These are phyloP conservation scores for Coemansia sp. DNA, from an alignment of 371 early-diverging fungal species.

Conservation along the genomic window DNA sequence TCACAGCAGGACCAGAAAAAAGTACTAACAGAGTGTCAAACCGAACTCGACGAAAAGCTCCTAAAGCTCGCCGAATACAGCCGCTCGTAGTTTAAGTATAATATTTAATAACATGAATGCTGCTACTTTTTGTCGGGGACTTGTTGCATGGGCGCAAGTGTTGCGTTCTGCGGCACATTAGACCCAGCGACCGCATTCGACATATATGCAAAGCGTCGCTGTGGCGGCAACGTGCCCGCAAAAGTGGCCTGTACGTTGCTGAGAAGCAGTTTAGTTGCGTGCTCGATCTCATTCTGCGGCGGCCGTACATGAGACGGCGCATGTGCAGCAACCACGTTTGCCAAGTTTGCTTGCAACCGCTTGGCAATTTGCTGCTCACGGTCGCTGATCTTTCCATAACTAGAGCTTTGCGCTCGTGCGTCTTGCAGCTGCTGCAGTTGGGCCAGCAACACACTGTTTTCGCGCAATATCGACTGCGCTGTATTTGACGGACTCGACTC, in stretches of 20 bases:
- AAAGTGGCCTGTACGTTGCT: conserved; percentile 14
- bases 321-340: conserved; percentile 17
- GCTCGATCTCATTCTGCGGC: conserved; percentile 28
- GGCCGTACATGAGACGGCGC: conserved; percentile 30
- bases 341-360: conserved; percentile 25
- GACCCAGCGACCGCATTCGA: conserved; percentile 25
- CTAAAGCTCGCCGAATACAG: conserved; percentile 30
- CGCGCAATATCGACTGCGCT: conserved; percentile 20
- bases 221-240: conserved; percentile 44
- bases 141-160: conserved; percentile 35
- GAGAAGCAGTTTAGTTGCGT: conserved; percentile 25
- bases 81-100: neutral
- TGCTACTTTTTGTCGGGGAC: neutral
- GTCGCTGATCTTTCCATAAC: conserved; percentile 19
- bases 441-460: conserved; percentile 21
- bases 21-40: conserved; percentile 42
- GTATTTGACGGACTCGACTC: conserved; percentile 13
- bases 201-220: conserved; percentile 42
- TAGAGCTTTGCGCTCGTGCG: conserved; percentile 17
- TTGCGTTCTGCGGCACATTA: conserved; percentile 30
- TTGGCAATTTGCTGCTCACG: conserved; percentile 30
- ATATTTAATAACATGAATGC: no score
- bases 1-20: conserved; percentile 46
- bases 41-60: conserved; percentile 27
- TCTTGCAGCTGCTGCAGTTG: conserved; percentile 37